Conservation (phyloP, 1,284 basidiomycete genomes). For the Nidula niveotomentosa region DNA sequence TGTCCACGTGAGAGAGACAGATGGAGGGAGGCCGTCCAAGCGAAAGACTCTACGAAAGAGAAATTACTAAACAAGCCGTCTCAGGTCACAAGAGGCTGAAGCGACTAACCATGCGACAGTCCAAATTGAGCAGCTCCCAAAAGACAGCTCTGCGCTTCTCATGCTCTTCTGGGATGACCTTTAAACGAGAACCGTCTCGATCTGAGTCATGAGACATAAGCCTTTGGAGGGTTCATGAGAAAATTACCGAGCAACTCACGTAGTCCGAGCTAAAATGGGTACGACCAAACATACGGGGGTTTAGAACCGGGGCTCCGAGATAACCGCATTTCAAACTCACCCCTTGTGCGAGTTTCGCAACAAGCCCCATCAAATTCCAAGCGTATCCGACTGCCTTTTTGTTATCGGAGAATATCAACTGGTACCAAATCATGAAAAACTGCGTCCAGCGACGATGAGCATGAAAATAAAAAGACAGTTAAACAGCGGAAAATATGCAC, state of each 20-base stretch:
- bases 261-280: slow-evolving; percentile 44
- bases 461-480: slow-evolving; percentile 8
- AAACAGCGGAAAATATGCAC: slow-evolving; percentile 33
- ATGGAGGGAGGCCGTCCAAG: slow-evolving; percentile 77
- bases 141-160: slow-evolving; percentile 68
- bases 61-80: neutral
- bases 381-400: slow-evolving; percentile 66
- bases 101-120: slow-evolving; percentile 65
- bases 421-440: slow-evolving; percentile 75
- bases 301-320: too few species aligned
- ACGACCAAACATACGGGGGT: too few species aligned
- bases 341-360: slow-evolving; percentile 59
- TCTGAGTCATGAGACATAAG: slow-evolving; percentile 34
- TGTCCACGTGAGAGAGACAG: slow-evolving; percentile 65
- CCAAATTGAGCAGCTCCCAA: slow-evolving; percentile 75
- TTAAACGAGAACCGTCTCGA: slow-evolving; percentile 68
- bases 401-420: slow-evolving; percentile 67
- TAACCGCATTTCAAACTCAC: slow-evolving; percentile 29
- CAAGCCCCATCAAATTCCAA: slow-evolving; percentile 66
- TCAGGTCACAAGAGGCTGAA: slow-evolving; percentile 4
- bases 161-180: slow-evolving; percentile 67
- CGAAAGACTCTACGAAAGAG: slow-evolving; percentile 57
- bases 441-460: slow-evolving; percentile 21
- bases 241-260: slow-evolving; percentile 26
- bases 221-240: neutral